Evolutionary conservation across 2,329 filamentous ascomycete genomes (phyloP), one percentile per base, ranked within the genome.

Genomic region (Bipolaris gigantea): DNA sequence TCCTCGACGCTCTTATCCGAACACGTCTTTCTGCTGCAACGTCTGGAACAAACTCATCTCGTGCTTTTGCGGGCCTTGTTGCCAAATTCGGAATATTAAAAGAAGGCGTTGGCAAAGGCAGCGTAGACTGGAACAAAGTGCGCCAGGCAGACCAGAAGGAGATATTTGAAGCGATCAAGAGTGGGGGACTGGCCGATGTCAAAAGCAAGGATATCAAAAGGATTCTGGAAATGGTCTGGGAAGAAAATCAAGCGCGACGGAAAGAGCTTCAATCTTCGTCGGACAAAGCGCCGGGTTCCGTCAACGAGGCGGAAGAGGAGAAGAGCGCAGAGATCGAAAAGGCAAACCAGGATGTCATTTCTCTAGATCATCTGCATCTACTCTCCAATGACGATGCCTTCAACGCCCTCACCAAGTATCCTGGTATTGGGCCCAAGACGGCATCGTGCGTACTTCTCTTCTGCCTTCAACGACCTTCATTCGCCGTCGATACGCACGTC

Each of bases 111-210:
- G 88, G 87, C 5, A 85, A 87, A 62, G 87, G 87, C 3, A 89
- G 87, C 50, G 86, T 92, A 7, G 79, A 92, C 67, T 93, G 89
- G 88, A 84, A 90, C 61, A 84, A 83, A 9, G 86, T 92, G 1
- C 83, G 85, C 19, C 72, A 76, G 23, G 83, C 86, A 1, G 72
- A 83, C 1, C 69, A 83, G 4, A 77, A 82, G 35, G 83, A 88
- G 5, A 78, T 94, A n/a, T 83, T 83, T 41, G 76, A 87, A 46
- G 83, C 88, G 0, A 91, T 94, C 66, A 85, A 85, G 61, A 75
- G 77, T 7, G 89, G 89, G 9, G 91, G 91, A 0, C 77, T 92
- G 2, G 87, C 85, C 2, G 81, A 83, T n/a, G 79, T 80, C 15
- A 94, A 92, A 73, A 86, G 85, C 55, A 86, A 82, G 48, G 80